These are phyloP conservation scores for Debaryomyces fabryi DNA, from an alignment of 1,139 yeast species.

Conservation along the genomic window DNA sequence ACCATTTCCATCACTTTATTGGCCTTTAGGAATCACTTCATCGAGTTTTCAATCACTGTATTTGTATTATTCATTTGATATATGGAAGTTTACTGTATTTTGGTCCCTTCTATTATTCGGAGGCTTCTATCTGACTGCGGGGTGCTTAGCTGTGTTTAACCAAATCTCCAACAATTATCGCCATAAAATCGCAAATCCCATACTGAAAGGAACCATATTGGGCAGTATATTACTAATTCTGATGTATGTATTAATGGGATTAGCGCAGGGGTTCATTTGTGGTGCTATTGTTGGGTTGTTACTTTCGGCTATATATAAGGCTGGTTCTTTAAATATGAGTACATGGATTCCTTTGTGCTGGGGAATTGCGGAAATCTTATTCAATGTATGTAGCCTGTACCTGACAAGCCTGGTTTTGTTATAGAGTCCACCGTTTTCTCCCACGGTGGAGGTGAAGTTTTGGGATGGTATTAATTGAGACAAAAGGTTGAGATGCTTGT, in stretches of 20 bases:
- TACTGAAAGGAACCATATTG: constrained; percentile 17
- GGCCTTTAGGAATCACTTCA: constrained; percentile 61
- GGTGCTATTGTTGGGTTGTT: constrained; percentile 79
- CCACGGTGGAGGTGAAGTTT: too few species aligned
- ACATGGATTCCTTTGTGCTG: constrained; percentile 93
- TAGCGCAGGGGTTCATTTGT: constrained; percentile 63
- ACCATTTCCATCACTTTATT: constrained; percentile 73
- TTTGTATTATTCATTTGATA: constrained; percentile 69
- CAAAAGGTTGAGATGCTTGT: neutral
- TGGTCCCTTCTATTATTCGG: constrained; percentile 79
- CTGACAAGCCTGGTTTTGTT: constrained; percentile 43
- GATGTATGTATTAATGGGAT: constrained; percentile 55
- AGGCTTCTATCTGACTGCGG: constrained; percentile 66
- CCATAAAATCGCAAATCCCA: constrained; percentile 15
- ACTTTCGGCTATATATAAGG: constrained; percentile 63
- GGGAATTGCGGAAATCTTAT: constrained; percentile 68
- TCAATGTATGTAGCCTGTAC: constrained; percentile 67
- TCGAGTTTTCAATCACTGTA: constrained; percentile 52
- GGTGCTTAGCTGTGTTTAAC: constrained; percentile 58
- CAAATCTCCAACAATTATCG: constrained; percentile 27
- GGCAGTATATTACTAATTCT: constrained; percentile 41
- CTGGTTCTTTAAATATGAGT: constrained; percentile 82
- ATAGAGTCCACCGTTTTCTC: constrained; percentile 12
- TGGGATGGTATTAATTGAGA: neutral
- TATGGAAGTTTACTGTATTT: constrained; percentile 81